Evolutionary conservation across 169 alveolate genomes (phyloP).

Genomic region (Cryptosporidium felis): DNA sequence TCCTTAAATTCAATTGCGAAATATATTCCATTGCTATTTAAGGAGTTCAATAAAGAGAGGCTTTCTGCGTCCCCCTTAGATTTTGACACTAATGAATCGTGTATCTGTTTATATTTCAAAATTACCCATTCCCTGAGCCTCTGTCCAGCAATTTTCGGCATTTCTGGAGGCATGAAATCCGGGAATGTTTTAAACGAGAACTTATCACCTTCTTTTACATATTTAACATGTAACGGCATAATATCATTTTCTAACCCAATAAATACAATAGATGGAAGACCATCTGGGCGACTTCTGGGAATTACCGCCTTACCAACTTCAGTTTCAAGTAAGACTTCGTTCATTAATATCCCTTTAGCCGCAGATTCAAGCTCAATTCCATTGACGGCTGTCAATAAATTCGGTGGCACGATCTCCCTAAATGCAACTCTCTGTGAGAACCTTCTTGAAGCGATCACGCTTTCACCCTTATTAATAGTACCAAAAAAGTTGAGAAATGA

Average conservation of each 20-base stretch:
- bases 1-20: constrained; percentile 58
- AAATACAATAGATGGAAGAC: constrained; percentile 52
- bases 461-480: background rate
- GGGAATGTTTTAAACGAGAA: constrained; percentile 48
- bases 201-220: constrained; percentile 10
- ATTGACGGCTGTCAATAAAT: constrained; percentile 2
- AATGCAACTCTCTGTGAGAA: background rate
- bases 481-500: constrained; percentile 14
- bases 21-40: constrained; percentile 46
- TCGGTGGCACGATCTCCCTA: constrained; percentile 42
- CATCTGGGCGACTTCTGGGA: constrained; percentile 55
- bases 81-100: constrained; percentile 12
- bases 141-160: constrained; percentile 57
- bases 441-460: background rate
- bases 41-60: background rate
- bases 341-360: constrained; percentile 33
- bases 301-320: constrained; percentile 32
- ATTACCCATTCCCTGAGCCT: constrained; percentile 49
- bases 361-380: constrained; percentile 41
- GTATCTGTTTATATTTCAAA: constrained; percentile 16
- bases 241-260: constrained; percentile 40
- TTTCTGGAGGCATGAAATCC: constrained; percentile 29
- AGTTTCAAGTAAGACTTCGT: constrained; percentile 28
- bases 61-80: background rate
- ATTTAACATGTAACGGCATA: constrained; percentile 38